Evolutionary conservation across 805 yeast species (phyloP).

Genomic region (Tetrapisispora iriomotensis): DNA sequence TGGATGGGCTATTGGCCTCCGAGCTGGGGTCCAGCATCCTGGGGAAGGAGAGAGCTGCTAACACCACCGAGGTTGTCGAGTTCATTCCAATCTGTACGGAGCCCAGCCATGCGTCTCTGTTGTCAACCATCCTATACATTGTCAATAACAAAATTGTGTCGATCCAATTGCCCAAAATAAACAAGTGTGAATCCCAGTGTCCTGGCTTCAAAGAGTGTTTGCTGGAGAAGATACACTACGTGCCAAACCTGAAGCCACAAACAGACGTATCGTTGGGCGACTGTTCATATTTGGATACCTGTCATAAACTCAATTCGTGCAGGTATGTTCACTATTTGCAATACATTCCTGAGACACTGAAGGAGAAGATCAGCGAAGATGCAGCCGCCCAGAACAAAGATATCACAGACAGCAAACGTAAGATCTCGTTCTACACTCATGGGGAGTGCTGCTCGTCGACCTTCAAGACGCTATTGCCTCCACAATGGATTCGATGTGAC

Average conservation of each 20-base stretch:
- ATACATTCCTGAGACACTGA: conserved; percentile 29
- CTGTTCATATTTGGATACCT: conserved; percentile 88
- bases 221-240: conserved; percentile 37
- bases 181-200: conserved; percentile 12
- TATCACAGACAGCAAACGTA: conserved; percentile 13
- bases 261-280: conserved; percentile 75
- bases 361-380: conserved; percentile 11
- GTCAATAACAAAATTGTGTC: conserved; percentile 23
- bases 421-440: conserved; percentile 25
- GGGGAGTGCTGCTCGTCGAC: conserved; percentile 30
- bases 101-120: conserved; percentile 12
- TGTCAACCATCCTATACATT: conserved; percentile 16
- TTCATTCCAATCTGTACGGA: conserved; percentile 22
- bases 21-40: conserved; percentile 19
- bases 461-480: conserved; percentile 34
- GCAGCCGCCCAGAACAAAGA: conserved; percentile 16
- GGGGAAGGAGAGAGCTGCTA: conserved; percentile 20
- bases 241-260: conserved; percentile 45
- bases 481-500: conserved; percentile 87
- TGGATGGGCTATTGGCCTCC: conserved; percentile 11
- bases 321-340: conserved; percentile 68
- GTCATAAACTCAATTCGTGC: conserved; percentile 76
- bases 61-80: conserved; percentile 8
- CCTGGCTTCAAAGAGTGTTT: conserved; percentile 25
- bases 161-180: conserved; percentile 20